Percentiles rank a stretch among this genome's conserved stretches.
Conservation (phyloP, 768 basidiomycete species). For the Solioccasus polychromus region DNA sequence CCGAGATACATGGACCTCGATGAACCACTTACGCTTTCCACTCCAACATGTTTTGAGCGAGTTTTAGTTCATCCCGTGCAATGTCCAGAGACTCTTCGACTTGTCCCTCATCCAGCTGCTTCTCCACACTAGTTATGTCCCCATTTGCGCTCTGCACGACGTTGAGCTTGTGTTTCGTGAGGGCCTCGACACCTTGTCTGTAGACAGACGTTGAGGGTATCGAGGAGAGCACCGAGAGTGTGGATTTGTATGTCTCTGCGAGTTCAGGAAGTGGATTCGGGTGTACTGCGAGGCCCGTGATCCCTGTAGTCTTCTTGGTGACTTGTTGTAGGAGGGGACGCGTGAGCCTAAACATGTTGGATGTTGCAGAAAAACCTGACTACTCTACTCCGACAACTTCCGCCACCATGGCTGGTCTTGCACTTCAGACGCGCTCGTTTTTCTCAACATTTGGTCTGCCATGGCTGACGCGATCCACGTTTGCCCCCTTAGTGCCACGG, state of each 20-base stretch:
- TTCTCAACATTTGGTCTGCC: constrained; percentile 21
- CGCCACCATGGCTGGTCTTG: constrained; percentile 40
- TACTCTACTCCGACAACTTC: too few species aligned
- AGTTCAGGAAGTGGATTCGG: constrained; percentile 82
- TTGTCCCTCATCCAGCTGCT: constrained; percentile 75
- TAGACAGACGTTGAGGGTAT: constrained; percentile 87
- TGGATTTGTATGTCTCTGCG: constrained; percentile 69
- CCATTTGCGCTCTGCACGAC: constrained; percentile 68
- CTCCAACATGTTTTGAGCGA: constrained; percentile 82
- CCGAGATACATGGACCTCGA: constrained; percentile 1
- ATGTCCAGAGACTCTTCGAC: constrained; percentile 84
- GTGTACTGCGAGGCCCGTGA: constrained; percentile 82
- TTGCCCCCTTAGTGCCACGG: constrained; percentile 22
- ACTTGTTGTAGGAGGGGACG: constrained; percentile 64
- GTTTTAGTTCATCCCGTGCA: constrained; percentile 76
- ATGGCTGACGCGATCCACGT: constrained; percentile 21
- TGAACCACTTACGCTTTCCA: constrained; percentile 85
- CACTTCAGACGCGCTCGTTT: constrained; percentile 31
- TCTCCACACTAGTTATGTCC: constrained; percentile 66
- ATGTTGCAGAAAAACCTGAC: constrained; percentile 18
- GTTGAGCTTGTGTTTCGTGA: constrained; percentile 76
- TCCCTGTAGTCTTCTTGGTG: constrained; percentile 78
- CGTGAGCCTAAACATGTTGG: constrained; percentile 71
- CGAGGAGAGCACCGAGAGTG: constrained; percentile 61
- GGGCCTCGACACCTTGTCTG: constrained; percentile 82